Conservation (phyloP, 805 yeast genomes). For the Ogataea henricii region DNA sequence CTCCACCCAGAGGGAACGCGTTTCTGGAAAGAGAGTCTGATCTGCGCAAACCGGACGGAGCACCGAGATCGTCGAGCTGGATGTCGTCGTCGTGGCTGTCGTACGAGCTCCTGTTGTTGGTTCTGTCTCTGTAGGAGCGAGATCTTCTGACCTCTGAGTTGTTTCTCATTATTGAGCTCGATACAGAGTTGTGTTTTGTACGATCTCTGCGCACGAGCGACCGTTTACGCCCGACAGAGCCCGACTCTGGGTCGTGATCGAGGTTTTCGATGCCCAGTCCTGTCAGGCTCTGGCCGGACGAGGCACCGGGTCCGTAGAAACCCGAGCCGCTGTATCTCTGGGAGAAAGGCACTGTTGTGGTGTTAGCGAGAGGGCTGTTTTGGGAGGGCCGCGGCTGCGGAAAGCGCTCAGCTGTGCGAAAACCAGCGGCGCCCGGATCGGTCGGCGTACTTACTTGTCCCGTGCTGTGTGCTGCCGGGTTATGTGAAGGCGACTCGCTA, state of each 20-base stretch:
- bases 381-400: too few species aligned
- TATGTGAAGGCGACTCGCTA: not conserved
- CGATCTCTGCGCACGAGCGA: conserved; percentile 88
- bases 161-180: conserved; percentile 7
- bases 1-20: not conserved
- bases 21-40: not conserved
- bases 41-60: not conserved
- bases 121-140: conserved; percentile 5
- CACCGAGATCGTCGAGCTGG: conserved; percentile 1
- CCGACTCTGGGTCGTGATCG: conserved; percentile 35
- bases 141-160: conserved; percentile 4
- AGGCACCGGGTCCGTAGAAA: not conserved
- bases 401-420: too few species aligned
- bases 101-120: not conserved
- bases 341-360: conserved; percentile 4
- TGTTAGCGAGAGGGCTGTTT: conserved; percentile 4
- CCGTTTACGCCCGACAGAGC: conserved; percentile 49
- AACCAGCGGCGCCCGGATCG: too few species aligned
- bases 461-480: conserved; percentile 7
- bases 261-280: not conserved
- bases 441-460: conserved; percentile 2
- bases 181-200: conserved; percentile 5
- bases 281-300: not conserved
- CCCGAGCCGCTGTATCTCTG: conserved; percentile 4
- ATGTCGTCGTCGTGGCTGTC: conserved; percentile 1